Conservation (phyloP, 2,329 filamentous ascomycete genomes). For the Epichloe festucae region DNA sequence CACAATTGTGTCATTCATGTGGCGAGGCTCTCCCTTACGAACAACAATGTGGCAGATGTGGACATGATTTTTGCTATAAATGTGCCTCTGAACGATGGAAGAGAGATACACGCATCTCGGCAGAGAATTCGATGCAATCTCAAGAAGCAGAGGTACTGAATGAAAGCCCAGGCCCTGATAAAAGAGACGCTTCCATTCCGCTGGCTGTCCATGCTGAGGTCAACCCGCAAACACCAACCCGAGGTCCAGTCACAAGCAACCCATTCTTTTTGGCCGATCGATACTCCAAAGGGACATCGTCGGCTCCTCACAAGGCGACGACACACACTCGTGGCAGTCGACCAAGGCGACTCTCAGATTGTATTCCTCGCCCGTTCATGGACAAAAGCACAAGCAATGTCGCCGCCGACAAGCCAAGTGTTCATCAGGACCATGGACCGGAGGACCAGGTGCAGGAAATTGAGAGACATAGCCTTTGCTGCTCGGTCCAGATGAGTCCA, state of each 20-base stretch:
- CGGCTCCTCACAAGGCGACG: conserved; percentile 12
- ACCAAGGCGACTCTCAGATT: conserved; percentile 16
- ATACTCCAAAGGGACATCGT: conserved; percentile 9
- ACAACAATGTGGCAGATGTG: conserved; percentile 33
- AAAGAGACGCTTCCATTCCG: no score
- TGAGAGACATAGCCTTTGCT: conserved; percentile 20
- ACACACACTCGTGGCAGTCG: conserved; percentile 10
- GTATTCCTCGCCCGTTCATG: conserved; percentile 13
- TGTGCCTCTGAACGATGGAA: conserved; percentile 26
- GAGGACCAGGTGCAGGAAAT: not conserved
- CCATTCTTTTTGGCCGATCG: conserved; percentile 21
- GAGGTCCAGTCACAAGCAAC: conserved; percentile 15
- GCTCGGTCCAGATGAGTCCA: conserved; percentile 8
- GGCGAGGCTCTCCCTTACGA: conserved; percentile 25
- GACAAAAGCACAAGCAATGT: conserved; percentile 6
- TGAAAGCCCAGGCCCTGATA: not conserved
- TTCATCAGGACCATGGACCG: conserved; percentile 13
- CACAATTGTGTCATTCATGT: conserved; percentile 37
- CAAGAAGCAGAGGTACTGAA: not conserved
- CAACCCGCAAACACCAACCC: conserved; percentile 1
- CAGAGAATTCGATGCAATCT: not conserved
- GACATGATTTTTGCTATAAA: conserved; percentile 35
- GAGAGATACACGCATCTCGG: not conserved
- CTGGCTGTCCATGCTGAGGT: not conserved
- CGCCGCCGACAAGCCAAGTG: conserved; percentile 11